These are phyloP conservation scores for Globisporangium ultimum DNA, from an alignment of 352 stramenopile species.

Conservation along the genomic window DNA sequence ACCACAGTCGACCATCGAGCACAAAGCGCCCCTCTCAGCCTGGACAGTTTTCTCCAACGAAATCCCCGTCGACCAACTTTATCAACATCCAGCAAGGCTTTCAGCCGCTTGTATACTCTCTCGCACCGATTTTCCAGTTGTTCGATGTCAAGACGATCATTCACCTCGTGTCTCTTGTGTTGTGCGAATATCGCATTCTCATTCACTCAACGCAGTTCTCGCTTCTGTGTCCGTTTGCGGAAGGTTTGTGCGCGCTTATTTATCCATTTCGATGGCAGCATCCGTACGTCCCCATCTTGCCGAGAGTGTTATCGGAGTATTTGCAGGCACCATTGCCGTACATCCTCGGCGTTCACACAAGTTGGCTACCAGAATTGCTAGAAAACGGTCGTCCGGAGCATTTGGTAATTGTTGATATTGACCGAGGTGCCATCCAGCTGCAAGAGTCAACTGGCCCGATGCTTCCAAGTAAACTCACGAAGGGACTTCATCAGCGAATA, in stretches of 20 bases:
- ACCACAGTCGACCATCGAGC: slow-evolving; percentile 2
- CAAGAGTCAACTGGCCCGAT: slow-evolving; percentile 53
- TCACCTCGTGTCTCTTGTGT: slow-evolving; percentile 56
- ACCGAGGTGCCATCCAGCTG: slow-evolving; percentile 59
- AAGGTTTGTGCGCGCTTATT: slow-evolving; percentile 73
- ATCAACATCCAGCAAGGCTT: slow-evolving; percentile 51
- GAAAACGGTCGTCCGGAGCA: slow-evolving; percentile 74
- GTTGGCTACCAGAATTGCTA: slow-evolving; percentile 60
- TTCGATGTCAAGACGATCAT: slow-evolving; percentile 77
- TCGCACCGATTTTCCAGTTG: slow-evolving; percentile 62
- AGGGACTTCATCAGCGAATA: slow-evolving; percentile 40
- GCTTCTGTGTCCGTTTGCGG: slow-evolving; percentile 65
- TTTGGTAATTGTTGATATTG: slow-evolving; percentile 78
- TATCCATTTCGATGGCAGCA: slow-evolving; percentile 87
- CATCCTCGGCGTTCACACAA: slow-evolving; percentile 75
- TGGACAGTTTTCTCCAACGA: slow-evolving; percentile 36
- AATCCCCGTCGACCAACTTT: slow-evolving; percentile 35
- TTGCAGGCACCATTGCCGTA: slow-evolving; percentile 80
- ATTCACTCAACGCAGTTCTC: slow-evolving; percentile 77
- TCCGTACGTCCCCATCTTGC: slow-evolving; percentile 80
- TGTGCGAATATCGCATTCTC: slow-evolving; percentile 80
- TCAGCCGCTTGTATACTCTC: slow-evolving; percentile 66
- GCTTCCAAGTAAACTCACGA: slow-evolving; percentile 49
- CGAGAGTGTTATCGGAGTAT: slow-evolving; percentile 79
- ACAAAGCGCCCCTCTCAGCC: slow-evolving; percentile 2